These are phyloP conservation scores for Chaetomiaceae sp. DNA, from an alignment of 2,329 filamentous ascomycete species.

Conservation along the genomic window DNA sequence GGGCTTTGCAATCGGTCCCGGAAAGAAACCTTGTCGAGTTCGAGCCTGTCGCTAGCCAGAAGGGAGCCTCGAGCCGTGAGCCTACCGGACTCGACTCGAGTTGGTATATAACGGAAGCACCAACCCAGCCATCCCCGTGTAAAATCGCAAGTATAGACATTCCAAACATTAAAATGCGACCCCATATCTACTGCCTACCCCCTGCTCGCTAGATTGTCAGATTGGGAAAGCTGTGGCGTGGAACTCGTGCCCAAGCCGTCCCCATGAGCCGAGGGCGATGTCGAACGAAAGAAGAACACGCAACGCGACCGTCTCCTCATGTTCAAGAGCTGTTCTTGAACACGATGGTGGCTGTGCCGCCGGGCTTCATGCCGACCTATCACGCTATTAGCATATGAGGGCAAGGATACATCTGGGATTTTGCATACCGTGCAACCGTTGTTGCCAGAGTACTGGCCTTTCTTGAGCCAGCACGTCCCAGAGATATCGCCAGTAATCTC, in stretches of 20 bases:
- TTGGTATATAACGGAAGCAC: background rate
- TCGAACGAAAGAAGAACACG: constrained; percentile 6
- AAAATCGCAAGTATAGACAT: constrained; percentile 24
- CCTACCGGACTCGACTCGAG: background rate
- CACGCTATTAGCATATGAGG: constrained; percentile 20
- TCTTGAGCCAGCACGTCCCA: constrained; percentile 59
- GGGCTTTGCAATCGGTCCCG: background rate
- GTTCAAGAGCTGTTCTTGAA: constrained; percentile 30
- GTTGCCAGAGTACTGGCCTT: constrained; percentile 58
- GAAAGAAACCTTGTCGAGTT: background rate
- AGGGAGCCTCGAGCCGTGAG: background rate
- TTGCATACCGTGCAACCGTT: constrained; percentile 77
- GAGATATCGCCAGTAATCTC: constrained; percentile 64
- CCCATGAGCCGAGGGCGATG: constrained; percentile 5
- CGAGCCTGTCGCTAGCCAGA: background rate
- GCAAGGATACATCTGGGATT: background rate
- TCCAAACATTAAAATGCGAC: constrained; percentile 22
- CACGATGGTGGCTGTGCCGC: constrained; percentile 43
- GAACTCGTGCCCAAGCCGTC: background rate
- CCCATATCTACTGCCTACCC: constrained; percentile 16
- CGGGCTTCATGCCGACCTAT: constrained; percentile 42
- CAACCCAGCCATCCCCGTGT: constrained; percentile 6
- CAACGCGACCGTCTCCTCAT: background rate
- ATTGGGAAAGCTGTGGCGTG: constrained; percentile 3
- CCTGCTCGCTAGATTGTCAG: background rate